Percentiles rank a stretch among this genome's conserved stretches.
These are phyloP conservation scores for Pseudozyma flocculosa DNA, from an alignment of 1,284 basidiomycete genomes.

Conservation along the genomic window DNA sequence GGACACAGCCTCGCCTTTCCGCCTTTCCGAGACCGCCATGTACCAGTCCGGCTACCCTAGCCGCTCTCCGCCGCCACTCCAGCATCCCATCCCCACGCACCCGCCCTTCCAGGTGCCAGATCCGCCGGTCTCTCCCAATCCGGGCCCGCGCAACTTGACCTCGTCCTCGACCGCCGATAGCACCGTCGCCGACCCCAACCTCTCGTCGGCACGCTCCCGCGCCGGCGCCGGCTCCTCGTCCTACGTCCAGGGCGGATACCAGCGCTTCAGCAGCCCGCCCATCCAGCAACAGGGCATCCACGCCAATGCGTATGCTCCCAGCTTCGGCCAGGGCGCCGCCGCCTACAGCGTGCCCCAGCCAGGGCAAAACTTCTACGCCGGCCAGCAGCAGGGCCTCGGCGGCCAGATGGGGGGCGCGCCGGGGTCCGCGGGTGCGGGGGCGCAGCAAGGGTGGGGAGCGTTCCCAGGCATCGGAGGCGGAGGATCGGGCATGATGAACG, in stretches of 20 bases:
- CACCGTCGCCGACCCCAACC: conserved; percentile 25
- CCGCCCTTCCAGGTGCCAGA: conserved; percentile 49
- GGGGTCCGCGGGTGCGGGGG: conserved; percentile 3
- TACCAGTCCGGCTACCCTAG: conserved; percentile 32
- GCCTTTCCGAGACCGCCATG: conserved; percentile 18
- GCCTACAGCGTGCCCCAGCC: background rate
- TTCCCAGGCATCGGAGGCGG: conserved; percentile 14
- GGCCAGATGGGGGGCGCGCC: background rate
- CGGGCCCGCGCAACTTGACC: background rate
- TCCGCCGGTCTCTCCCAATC: conserved; percentile 40
- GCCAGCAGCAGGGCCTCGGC: background rate
- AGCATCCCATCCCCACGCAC: conserved; percentile 56
- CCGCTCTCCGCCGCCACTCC: conserved; percentile 50
- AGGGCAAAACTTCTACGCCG: background rate
- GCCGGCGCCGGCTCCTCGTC: conserved; percentile 17
- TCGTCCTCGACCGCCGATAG: conserved; percentile 10
- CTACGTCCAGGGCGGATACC: conserved; percentile 19
- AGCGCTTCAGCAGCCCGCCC: conserved; percentile 33
- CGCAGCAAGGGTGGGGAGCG: conserved; percentile 9
- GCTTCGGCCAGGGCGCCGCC: background rate
- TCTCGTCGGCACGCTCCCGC: conserved; percentile 19
- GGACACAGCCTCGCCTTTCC: too few relatives aligned
- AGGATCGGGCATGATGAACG: conserved; percentile 66
- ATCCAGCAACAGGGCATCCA: conserved; percentile 21
- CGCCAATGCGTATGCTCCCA: conserved; percentile 4